These are phyloP conservation scores for Calycina herbarum DNA, from an alignment of 2,329 filamentous ascomycete species.

Conservation along the genomic window DNA sequence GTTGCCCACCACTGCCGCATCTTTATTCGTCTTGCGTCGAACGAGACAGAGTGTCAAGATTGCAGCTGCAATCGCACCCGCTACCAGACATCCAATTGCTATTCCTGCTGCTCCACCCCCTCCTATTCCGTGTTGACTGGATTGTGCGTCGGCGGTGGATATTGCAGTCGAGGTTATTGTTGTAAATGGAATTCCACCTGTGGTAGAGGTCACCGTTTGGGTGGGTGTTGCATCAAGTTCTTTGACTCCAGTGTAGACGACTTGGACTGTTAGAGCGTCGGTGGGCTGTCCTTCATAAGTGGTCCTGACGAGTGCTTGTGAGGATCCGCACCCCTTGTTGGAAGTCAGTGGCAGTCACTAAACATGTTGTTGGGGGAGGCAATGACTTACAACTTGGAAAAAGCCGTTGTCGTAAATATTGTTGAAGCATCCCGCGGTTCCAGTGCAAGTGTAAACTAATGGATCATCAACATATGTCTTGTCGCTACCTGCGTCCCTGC, in stretches of 20 bases:
- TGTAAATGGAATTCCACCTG: neutral
- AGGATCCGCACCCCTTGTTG: constrained; percentile 16
- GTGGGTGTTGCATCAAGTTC: constrained; percentile 7
- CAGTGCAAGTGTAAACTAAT: constrained; percentile 21
- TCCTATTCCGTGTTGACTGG: neutral
- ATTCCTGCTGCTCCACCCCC: neutral
- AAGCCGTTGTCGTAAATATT: constrained; percentile 20
- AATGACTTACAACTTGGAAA: constrained; percentile 14
- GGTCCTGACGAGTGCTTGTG: constrained; percentile 11
- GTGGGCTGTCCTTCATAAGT: constrained; percentile 12
- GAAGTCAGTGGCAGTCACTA: neutral
- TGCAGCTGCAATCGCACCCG: neutral
- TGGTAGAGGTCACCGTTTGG: neutral
- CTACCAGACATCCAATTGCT: neutral
- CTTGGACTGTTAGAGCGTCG: constrained; percentile 13
- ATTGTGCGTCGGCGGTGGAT: neutral
- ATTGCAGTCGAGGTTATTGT: constrained; percentile 10
- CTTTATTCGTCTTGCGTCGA: neutral
- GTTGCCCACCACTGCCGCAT: neutral
- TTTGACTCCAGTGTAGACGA: constrained; percentile 16
- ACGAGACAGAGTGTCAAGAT: neutral
- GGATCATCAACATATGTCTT: constrained; percentile 11
- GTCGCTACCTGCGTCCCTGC: constrained; percentile 19
- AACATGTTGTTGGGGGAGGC: neutral
- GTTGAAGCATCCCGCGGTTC: constrained; percentile 16